Evolutionary conservation across 768 basidiomycete genomes (phyloP), one percentile per base, ranked within the genome.

Genomic region (Russula virescens): DNA sequence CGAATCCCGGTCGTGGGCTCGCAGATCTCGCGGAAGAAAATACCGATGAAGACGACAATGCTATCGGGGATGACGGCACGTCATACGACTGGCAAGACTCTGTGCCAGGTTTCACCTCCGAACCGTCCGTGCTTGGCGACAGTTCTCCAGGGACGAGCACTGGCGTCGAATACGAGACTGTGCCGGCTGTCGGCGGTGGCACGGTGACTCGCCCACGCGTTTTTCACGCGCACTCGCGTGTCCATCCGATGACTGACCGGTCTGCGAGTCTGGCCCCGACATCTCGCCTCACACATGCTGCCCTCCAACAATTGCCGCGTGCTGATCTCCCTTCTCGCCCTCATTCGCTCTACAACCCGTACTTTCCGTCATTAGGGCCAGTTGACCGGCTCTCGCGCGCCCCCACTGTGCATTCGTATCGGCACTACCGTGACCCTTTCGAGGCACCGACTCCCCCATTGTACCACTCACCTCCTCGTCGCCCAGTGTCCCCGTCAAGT

Each of bases 171-270:
- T 94, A 88, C 73, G 92, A 96, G 71, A 88, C 89, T 1, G 84
- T 94, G 40, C 92, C 94, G 14, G 94, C 95, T 3, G 88, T 97
- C 5, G 94, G 95, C 19, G 94, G 94, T 16, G 94, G 94, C 0
- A 86, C 83, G 0, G 83, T 97, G 67, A 88, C 88, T 11, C 84
- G 92, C 16, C 95, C 95, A 0, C 79, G 94, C 6, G 81, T 95
- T 35, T 85, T 84, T 66, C 95, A 95, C 71, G 85, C 91, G 0
- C 93, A 95, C 69, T 90, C 89, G 0, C 83, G 83, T 70, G 86
- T 89, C 31, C 81, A 85, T 62, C 71, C 81, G 8, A 76, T 75
- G 54, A 64, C 71, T 42, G 46, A 71, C 50, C 62, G 77, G 77
- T 10, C 78, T 1, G 31, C 57, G 31, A 66, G 67, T 26, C 26